A percentile compares a stretch with the other conserved stretches of the same genome.
These are phyloP conservation scores for Euphorbia lathyris DNA, from an alignment of 345 rosid species.

Conservation along the genomic window DNA sequence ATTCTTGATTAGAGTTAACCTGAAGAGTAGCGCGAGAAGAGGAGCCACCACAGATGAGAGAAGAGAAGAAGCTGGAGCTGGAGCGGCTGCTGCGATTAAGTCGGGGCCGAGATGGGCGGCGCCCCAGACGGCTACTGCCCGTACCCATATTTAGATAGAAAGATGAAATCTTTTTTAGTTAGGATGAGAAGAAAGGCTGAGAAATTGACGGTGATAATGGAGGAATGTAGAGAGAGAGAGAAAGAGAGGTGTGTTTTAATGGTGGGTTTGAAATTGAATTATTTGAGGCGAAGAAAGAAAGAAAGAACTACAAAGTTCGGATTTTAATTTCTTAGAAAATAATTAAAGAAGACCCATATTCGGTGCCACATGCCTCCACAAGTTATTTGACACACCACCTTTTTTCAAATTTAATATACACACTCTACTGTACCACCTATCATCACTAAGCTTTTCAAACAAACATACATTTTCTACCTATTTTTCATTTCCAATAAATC, in stretches of 20 bases:
- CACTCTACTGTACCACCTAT: no score
- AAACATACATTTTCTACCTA: no score
- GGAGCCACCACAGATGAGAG: constrained; percentile 49
- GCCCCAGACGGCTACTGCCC: constrained; percentile 40
- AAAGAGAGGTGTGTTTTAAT: no score
- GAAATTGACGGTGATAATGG: constrained; percentile 4
- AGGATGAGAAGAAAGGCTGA: background rate
- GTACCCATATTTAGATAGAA: constrained; percentile 43
- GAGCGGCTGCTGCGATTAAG: constrained; percentile 25
- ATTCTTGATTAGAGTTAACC: constrained; percentile 26
- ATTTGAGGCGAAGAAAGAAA: background rate
- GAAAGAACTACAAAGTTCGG: no score
- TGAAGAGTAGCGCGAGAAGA: constrained; percentile 37
- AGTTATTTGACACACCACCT: background rate
- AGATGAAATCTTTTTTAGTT: background rate
- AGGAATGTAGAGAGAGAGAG: background rate
- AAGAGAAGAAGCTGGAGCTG: constrained; percentile 30
- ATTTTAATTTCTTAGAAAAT: background rate
- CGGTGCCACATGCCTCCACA: constrained; percentile 12
- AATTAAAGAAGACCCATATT: background rate
- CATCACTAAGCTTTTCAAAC: no score
- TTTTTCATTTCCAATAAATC: no score
- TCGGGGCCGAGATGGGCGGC: constrained; percentile 32
- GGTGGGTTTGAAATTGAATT: background rate
- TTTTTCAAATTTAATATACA: background rate